A percentile compares a stretch with the other conserved stretches of the same genome.
Conservation (phyloP, 768 basidiomycete genomes). For the Hypsizygus marmoreus region DNA sequence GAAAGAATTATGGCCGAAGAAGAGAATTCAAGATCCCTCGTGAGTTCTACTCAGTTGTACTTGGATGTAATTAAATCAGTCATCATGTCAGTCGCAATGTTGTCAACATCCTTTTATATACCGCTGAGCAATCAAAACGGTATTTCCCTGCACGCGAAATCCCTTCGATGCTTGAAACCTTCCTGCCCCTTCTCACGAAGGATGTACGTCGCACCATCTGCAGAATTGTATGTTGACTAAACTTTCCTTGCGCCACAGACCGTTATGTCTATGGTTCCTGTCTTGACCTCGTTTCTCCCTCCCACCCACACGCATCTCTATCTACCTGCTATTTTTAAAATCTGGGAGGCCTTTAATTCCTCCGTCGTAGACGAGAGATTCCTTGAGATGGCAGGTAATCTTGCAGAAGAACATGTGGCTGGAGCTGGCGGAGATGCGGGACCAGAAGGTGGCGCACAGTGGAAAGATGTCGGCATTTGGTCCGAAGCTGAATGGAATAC, state of each 20-base stretch:
- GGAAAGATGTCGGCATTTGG: constrained; percentile 92
- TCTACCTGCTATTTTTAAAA: constrained; percentile 67
- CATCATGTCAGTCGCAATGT: constrained; percentile 53
- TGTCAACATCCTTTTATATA: constrained; percentile 70
- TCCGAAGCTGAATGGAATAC: constrained; percentile 81
- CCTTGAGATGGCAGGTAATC: constrained; percentile 66
- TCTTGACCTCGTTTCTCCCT: constrained; percentile 78
- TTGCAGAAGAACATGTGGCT: constrained; percentile 71
- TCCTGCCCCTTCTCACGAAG: constrained; percentile 71
- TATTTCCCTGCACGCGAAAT: constrained; percentile 71
- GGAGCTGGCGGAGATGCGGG: constrained; percentile 57
- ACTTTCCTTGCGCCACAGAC: constrained; percentile 41
- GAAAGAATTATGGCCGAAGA: constrained; percentile 77
- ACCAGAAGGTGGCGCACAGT: constrained; percentile 54
- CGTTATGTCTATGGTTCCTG: constrained; percentile 69
- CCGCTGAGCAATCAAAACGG: constrained; percentile 72
- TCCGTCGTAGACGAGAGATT: constrained; percentile 73
- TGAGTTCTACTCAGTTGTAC: constrained; percentile 32
- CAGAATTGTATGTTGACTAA: background rate
- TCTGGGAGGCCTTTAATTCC: constrained; percentile 83
- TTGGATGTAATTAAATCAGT: constrained; percentile 4
- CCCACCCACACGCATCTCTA: constrained; percentile 66
- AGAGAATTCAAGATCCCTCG: constrained; percentile 59
- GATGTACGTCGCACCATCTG: constrained; percentile 48
- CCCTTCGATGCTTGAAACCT: constrained; percentile 67